These are phyloP conservation scores for Dalbergia oliveri DNA, from an alignment of 306 rosid genomes.

Conservation along the genomic window DNA sequence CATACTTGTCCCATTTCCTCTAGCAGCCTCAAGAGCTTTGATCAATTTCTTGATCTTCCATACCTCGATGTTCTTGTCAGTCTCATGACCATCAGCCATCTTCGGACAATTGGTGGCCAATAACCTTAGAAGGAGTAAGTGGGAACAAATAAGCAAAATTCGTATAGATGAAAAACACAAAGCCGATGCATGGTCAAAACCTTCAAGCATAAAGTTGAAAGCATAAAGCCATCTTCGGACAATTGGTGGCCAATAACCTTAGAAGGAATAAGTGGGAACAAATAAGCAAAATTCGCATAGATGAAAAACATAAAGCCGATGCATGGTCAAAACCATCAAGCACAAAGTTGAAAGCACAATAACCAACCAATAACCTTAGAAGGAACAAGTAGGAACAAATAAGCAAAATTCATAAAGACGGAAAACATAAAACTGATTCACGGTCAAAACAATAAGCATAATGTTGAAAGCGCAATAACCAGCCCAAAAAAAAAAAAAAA, in stretches of 20 bases:
- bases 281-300: slow-evolving; percentile 14
- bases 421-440: background rate
- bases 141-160: slow-evolving; percentile 33
- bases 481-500: background rate
- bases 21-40: slow-evolving; percentile 90
- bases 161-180: background rate
- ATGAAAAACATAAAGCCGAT: background rate
- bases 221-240: too few relatives aligned
- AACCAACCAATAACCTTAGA: slow-evolving; percentile 32
- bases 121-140: slow-evolving; percentile 39
- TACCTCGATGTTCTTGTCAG: slow-evolving; percentile 89
- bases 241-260: slow-evolving; percentile 45
- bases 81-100: slow-evolving; percentile 84
- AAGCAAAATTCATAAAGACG: background rate
- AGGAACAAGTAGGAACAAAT: slow-evolving; percentile 27
- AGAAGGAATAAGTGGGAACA: slow-evolving; percentile 18
- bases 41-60: slow-evolving; percentile 93
- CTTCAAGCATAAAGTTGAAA: background rate
- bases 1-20: slow-evolving; percentile 97
- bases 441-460: background rate
- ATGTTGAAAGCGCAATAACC: background rate
- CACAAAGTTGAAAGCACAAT: background rate
- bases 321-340: background rate
- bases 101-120: slow-evolving; percentile 27
- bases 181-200: background rate